Evolutionary conservation across 2,329 filamentous ascomycete species (phyloP), one percentile per base, ranked within the genome.

Genomic region (Xylariaceae sp.): DNA sequence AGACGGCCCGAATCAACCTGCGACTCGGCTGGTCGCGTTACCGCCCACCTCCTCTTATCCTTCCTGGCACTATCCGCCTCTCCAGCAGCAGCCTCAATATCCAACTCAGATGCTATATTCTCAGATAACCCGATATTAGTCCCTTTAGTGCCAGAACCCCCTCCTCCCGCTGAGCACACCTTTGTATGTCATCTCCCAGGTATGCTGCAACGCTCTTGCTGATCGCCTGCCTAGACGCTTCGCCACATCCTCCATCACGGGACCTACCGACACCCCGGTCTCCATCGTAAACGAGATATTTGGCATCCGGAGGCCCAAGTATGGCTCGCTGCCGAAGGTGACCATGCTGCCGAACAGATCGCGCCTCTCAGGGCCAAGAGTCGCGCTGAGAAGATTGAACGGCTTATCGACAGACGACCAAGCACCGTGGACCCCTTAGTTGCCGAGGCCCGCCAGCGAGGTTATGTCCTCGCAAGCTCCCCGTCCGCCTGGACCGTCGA

Each of bases 241-340:
- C 88, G 92, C 67, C 94, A 99, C 75, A 88, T 98, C 69, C 95
- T 91, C 76, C 93, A 97, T 73, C 93, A 96, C 76, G 94, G 94
- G 56, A 90, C 91, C 36, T 84, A 94, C 73, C 78, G 83, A 65
- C 85, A 96, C 65, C 93, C 93, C 2, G 75, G 82, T 4, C 83
- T 97, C 14, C 91, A 97, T 73, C 83, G 88, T 56, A 87, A 86
- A 66, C 81, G 89, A 60, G 92, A 98, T 73, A 79, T 97, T 28
- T 60, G 71, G 37, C 76, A 83, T 17, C 75, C 81, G 8, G 78
- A 86, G 40, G 82, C 87, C 14, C 75, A 80, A 29, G 76, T 94
- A 41, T 89, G 83, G 76, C 78, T 90, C 53, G 79, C 83, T 9
- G 81, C 82, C 48, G 85, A 88, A 51, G 86, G 86, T 53, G 81